These are phyloP conservation scores for Vitis rotundifolia DNA, from an alignment of 164 flowering plant species.

Conservation along the genomic window DNA sequence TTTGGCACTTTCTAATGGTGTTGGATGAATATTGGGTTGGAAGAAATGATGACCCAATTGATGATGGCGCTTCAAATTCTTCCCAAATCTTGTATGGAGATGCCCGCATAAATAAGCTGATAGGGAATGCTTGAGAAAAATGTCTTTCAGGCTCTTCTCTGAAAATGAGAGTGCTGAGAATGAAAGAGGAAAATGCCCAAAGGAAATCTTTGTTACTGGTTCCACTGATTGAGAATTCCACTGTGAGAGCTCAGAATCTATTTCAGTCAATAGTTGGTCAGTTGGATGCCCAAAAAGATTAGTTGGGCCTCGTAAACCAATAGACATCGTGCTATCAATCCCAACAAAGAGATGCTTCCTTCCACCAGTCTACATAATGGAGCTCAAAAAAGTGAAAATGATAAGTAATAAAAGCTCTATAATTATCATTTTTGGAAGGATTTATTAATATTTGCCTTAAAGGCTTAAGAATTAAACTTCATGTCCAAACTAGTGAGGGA, in stretches of 20 bases:
- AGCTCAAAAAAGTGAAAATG: constrained; percentile 8
- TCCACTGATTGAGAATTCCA: constrained; percentile 58
- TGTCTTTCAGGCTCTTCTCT: constrained; percentile 64
- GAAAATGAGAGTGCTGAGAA: constrained; percentile 71
- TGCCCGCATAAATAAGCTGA: constrained; percentile 96
- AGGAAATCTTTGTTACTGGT: constrained; percentile 70
- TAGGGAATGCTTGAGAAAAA: constrained; percentile 76
- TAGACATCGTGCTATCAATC: constrained; percentile 72
- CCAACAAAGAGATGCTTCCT: constrained; percentile 85
- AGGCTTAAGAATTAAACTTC: background rate
- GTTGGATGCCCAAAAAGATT: constrained; percentile 97
- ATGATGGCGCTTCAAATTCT: constrained; percentile 83
- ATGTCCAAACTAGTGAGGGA: background rate
- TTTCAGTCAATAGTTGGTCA: constrained; percentile 57
- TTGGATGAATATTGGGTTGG: constrained; percentile 58
- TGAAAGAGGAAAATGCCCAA: constrained; percentile 95
- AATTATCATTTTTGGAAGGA: constrained; percentile 2
- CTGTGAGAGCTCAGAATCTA: constrained; percentile 74
- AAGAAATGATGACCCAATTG: constrained; percentile 25
- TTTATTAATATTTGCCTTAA: background rate
- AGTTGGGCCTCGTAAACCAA: constrained; percentile 89
- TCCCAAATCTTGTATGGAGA: constrained; percentile 80
- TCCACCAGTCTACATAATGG: constrained; percentile 52
- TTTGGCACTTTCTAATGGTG: constrained; percentile 21
- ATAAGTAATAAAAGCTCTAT: constrained; percentile 5